Percentiles rank a stretch among this genome's conserved stretches.
These are phyloP conservation scores for Mortierella sp. DNA, from an alignment of 371 early-diverging fungal species.

Conservation along the genomic window DNA sequence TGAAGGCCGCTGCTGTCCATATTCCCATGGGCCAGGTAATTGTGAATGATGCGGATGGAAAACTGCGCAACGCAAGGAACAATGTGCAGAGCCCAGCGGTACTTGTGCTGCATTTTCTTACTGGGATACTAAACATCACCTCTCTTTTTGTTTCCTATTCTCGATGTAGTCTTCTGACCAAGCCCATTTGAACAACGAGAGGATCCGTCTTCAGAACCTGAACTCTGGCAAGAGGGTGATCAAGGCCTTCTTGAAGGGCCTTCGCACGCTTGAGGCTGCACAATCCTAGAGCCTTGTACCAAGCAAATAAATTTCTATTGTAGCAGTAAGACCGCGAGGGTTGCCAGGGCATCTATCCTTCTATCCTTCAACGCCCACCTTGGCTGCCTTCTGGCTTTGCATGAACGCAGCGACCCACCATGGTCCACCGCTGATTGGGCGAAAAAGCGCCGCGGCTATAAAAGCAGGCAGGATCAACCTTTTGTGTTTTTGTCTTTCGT, in stretches of 20 bases:
- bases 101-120: neutral
- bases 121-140: neutral
- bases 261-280: slow-evolving; percentile 34
- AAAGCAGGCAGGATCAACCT: neutral
- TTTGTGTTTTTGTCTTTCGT: neutral
- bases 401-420: neutral
- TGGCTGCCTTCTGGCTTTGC: neutral
- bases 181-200: slow-evolving; percentile 85
- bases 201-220: slow-evolving; percentile 79
- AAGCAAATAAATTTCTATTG: neutral
- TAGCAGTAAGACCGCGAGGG: neutral
- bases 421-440: neutral
- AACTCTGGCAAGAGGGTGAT: slow-evolving; percentile 78
- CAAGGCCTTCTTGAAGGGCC: slow-evolving; percentile 62
- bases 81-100: neutral
- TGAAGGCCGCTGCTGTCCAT: slow-evolving; percentile 80
- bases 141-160: neutral
- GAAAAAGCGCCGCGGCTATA: neutral
- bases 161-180: slow-evolving; percentile 77
- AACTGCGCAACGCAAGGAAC: neutral
- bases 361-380: too few relatives aligned
- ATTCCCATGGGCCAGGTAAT: slow-evolving; percentile 85
- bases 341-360: neutral
- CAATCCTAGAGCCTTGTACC: neutral
- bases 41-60: neutral